Base-by-base conservation (phyloP, 352 stramenopile genomes). In the Pythium brassicae region DNA sequence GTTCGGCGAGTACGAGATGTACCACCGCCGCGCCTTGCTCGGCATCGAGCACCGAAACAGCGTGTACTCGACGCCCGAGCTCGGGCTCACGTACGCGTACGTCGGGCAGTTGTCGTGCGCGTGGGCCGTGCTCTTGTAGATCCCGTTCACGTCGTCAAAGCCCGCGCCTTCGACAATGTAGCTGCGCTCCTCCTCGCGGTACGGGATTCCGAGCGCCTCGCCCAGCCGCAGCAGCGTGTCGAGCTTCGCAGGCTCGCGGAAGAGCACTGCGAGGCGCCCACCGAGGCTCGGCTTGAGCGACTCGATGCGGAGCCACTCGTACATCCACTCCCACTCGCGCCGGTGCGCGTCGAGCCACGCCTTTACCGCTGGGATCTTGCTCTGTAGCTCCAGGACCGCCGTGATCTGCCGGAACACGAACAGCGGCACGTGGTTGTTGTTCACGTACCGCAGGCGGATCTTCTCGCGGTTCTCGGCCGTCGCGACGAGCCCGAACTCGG, bases 1-100 rank as follows among this genome's bases (percentile, higher is more conserved):
- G 77, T 95, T 91, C 7, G 83, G 79, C 23, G 97, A 97, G 68
- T 98, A 96, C 47, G 92, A 98, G 54, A 99, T 96, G 71, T 99
- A 99, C 97, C 97, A 99, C 67, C 96, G 97, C 57, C 97, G 96
- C 40, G 97, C 86, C 59, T 98, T 97, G 62, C 90, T 98, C 14
- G 96, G 88, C 96, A 99, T 99, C 50, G 87, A 96, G 67, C 96
- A 99, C n/a, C 94, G 89, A 71, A 98, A 98, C 17, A 99, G 72
- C 19, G 94, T 98, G 51, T 98, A 94, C 68, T 94, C 74, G 61
- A 83, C 79, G 45, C 83, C 54, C 51, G 77, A 69, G 57, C 82
- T 84, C 4, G 55, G 35, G 26, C 55, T 63, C 40, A 70, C 57
- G 55, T 73, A 88, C 51, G 79, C 61, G 58, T 86, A 89, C 55